Conservation (phyloP, 1,284 basidiomycete species). For the Ustilago lituana region DNA sequence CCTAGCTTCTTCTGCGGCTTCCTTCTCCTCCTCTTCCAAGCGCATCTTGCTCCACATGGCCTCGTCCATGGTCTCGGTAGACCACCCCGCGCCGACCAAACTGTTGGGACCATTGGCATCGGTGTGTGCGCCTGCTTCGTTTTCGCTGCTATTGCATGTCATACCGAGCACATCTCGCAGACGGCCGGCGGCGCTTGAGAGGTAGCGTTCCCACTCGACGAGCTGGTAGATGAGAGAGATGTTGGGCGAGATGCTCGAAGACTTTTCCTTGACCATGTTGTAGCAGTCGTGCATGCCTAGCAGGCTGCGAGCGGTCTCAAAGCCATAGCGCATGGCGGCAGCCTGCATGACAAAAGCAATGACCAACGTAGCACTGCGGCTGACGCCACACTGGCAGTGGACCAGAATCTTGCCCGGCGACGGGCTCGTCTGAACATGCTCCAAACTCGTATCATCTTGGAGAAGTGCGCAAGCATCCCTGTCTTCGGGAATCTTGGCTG, state of each 20-base stretch:
- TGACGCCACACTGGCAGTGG: slow-evolving; percentile 85
- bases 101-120: background rate
- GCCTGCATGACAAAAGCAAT: slow-evolving; percentile 96
- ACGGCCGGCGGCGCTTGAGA: slow-evolving; percentile 67
- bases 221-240: slow-evolving; percentile 95
- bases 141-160: background rate
- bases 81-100: slow-evolving; percentile 43
- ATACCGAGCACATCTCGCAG: slow-evolving; percentile 41
- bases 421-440: slow-evolving; percentile 23
- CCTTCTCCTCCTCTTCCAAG: slow-evolving; percentile 57
- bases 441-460: slow-evolving; percentile 24
- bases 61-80: slow-evolving; percentile 58
- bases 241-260: slow-evolving; percentile 73
- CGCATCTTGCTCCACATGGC: slow-evolving; percentile 63
- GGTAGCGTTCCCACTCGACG: slow-evolving; percentile 86
- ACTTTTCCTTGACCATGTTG: slow-evolving; percentile 74
- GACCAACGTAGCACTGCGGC: slow-evolving; percentile 88
- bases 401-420: slow-evolving; percentile 52
- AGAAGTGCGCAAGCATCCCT: slow-evolving; percentile 71
- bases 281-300: slow-evolving; percentile 89
- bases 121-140: background rate
- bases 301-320: slow-evolving; percentile 40
- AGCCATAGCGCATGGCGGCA: slow-evolving; percentile 75
- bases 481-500: slow-evolving; percentile 68
- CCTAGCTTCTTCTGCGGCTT: slow-evolving; percentile 47